phyloP scores from a whole-genome alignment of 140 eudicot genomes.

The Senecio squalidus region DNA sequence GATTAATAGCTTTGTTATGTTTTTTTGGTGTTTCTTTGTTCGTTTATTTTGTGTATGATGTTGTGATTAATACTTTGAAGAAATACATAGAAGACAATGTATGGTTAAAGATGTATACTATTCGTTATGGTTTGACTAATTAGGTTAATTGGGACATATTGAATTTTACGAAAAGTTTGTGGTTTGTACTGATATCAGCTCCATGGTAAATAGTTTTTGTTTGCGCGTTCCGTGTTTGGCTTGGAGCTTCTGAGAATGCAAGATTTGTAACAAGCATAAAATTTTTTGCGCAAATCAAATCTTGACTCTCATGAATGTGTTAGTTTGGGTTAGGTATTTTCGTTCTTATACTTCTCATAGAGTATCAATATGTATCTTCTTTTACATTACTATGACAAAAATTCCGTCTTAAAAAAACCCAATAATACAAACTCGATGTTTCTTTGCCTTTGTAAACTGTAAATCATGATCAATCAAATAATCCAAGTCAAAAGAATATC shows the following conservation, averaged over 20 bases:
- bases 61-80: slow-evolving; percentile 11
- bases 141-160: not conserved
- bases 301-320: no score
- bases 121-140: slow-evolving; percentile 4
- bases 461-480: slow-evolving; percentile 12
- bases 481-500: slow-evolving; percentile 13
- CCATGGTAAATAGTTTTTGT: not conserved
- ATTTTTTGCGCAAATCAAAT: no score
- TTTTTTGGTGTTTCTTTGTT: slow-evolving; percentile 5
- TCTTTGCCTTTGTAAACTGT: slow-evolving; percentile 12
- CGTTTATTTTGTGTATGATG: not conserved
- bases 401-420: not conserved
- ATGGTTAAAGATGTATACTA: slow-evolving; percentile 13
- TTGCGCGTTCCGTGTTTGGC: no score
- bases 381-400: not conserved
- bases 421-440: slow-evolving; percentile 6
- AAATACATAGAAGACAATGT: not conserved
- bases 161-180: no score
- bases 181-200: no score
- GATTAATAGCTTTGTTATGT: not conserved
- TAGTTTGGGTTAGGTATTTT: no score
- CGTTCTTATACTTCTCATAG: not conserved
- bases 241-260: no score
- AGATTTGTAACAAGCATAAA: no score
- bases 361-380: not conserved